Evolutionary conservation across 1,284 basidiomycete species (phyloP), one percentile per base, ranked within the genome.

Genomic region (Ganoderma leucocontextum): DNA sequence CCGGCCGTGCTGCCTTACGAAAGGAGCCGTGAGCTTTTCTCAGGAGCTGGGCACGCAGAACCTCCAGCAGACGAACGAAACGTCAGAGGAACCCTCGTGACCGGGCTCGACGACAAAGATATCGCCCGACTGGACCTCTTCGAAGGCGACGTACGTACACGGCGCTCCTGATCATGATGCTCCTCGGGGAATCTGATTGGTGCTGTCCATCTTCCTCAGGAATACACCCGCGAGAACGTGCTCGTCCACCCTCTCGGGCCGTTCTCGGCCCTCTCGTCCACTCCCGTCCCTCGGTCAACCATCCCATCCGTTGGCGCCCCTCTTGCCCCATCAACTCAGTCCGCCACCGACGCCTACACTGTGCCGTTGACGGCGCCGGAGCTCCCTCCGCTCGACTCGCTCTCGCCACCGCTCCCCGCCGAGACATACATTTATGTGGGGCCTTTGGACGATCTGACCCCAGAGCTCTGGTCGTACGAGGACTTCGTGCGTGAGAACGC

Each of bases 351-450:
- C 29, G 72, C 77, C 12, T 63, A 77, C 69, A 68, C 87, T 15
- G 77, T 85, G 15, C 84, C 86, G 0, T 70, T 78, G 8, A 80
- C 80, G 7, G 79, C 83, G 12, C 81, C 83, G 0, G 78, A 82
- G 5, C 72, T 88, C 15, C 84, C 86, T 10, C 66, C 77, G 2
- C 67, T 72, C 9, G 71, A 74, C 41, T 79, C 84, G 17, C 78
- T 87, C 0, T 65, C 74, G 4, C 74, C 72, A 1, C 71, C 82
- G 0, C 74, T 89, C 1, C 74, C 82, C 12, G 90, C 86, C 0
- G 84, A 92, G 71, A 91, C 91, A 0, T 97, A 97, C 77, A 83
- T 95, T 38, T 96, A 90, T 87, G 78, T 75, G n/a, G 78, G 75
- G 2, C 78, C 85, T 0, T 64, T 83, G 8, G 72, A 78, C 0